Conservation (phyloP, 345 rosid genomes). For the Cochlearia excelsa region DNA sequence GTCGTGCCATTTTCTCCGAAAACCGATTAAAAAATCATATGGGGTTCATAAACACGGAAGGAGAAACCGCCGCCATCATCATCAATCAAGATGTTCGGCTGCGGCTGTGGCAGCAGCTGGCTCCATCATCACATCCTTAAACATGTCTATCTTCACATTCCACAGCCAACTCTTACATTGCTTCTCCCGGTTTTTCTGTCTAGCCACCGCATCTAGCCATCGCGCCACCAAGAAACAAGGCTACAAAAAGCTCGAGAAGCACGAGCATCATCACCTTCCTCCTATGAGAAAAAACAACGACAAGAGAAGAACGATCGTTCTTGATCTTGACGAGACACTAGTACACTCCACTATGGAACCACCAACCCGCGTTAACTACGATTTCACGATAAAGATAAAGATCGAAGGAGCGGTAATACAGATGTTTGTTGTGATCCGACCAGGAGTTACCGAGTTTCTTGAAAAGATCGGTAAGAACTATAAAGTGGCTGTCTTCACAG, state of each 20-base stretch:
- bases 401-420: conserved; percentile 55
- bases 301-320: conserved; percentile 54
- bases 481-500: conserved; percentile 81
- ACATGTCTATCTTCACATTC: conserved; percentile 58
- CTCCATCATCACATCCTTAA: conserved; percentile 53
- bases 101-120: conserved; percentile 39
- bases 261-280: conserved; percentile 7
- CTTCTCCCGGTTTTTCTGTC: conserved; percentile 56
- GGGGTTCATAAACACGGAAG: conserved; percentile 18
- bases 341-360: conserved; percentile 71
- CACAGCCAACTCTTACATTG: conserved; percentile 65
- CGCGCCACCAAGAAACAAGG: conserved; percentile 26
- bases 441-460: conserved; percentile 74
- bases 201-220: conserved; percentile 29
- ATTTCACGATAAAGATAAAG: conserved; percentile 59
- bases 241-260: conserved; percentile 33
- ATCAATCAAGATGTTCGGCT: conserved; percentile 32
- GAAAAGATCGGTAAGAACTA: conserved; percentile 47
- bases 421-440: conserved; percentile 79
- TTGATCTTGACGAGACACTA: conserved; percentile 90
- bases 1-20: conserved; percentile 7
- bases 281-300: conserved; percentile 14
- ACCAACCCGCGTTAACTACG: conserved; percentile 42
- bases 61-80: conserved; percentile 22
- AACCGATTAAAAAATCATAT: conserved; percentile 14